phyloP scores from a whole-genome alignment of 2,329 filamentous ascomycete species.

The Botrytis squamosa region DNA sequence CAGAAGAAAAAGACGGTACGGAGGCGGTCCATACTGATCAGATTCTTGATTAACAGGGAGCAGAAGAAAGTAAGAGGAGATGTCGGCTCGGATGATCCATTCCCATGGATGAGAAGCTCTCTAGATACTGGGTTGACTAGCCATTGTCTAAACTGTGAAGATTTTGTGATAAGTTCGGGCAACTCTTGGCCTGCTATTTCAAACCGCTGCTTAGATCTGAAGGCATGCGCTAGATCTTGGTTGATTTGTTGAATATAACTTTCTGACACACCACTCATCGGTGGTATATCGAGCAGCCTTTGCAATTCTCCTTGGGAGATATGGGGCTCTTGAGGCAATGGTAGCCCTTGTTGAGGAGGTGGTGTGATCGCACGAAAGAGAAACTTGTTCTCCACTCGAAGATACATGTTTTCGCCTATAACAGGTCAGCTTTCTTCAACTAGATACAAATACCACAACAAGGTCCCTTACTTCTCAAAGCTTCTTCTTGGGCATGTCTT shows the following conservation, averaged over 20 bases:
- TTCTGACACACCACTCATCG: neutral
- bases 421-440: too few relatives aligned
- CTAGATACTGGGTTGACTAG: neutral
- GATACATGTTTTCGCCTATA: too few relatives aligned
- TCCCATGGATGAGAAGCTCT: neutral
- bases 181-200: neutral
- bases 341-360: neutral
- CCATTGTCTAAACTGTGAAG: neutral
- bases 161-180: neutral
- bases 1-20: neutral
- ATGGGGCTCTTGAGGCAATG: neutral
- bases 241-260: neutral
- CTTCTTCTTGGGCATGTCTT: too few relatives aligned
- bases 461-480: too few relatives aligned
- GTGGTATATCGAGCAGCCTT: neutral
- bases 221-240: neutral
- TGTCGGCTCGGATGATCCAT: neutral
- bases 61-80: neutral
- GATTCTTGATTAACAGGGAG: neutral
- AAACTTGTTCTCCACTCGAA: too few relatives aligned
- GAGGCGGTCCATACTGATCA: neutral
- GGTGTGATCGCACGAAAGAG: too few relatives aligned
- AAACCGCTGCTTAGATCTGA: neutral
- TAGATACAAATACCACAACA: too few relatives aligned
- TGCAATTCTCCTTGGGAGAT: neutral